Conservation (phyloP, 2,329 filamentous ascomycete genomes). For the Laburnicola sp. region DNA sequence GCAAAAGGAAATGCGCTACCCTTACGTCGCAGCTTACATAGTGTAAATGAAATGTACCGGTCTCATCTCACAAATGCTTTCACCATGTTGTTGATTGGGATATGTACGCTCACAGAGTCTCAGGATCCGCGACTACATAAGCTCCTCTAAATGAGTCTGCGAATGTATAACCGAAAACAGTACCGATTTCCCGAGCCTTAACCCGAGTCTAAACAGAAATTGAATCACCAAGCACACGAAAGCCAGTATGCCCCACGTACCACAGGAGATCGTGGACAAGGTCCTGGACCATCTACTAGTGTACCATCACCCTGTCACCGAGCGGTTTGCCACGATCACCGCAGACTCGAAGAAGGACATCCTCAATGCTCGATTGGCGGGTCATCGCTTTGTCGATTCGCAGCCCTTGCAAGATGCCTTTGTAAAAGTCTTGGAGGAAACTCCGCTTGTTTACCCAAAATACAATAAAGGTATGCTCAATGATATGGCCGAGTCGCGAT, state of each 20-base stretch:
- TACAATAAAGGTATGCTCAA: too few relatives aligned
- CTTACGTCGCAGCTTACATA: too few relatives aligned
- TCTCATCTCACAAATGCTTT: too few relatives aligned
- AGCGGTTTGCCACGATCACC: conserved; percentile 12
- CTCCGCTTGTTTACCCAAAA: background rate
- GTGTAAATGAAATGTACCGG: too few relatives aligned
- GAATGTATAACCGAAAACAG: background rate
- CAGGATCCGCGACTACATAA: too few relatives aligned
- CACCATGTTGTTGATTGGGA: too few relatives aligned
- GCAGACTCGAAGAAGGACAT: conserved; percentile 6
- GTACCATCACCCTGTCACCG: conserved; percentile 4
- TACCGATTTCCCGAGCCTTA: background rate
- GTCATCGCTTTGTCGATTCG: conserved; percentile 3
- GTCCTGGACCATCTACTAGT: conserved; percentile 4
- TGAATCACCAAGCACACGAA: background rate
- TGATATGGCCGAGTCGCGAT: too few relatives aligned
- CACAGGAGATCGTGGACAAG: conserved; percentile 13
- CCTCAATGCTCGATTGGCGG: conserved; percentile 8
- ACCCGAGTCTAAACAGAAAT: conserved; percentile 1
- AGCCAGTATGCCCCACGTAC: conserved; percentile 11
- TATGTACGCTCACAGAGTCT: too few relatives aligned
- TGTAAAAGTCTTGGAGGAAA: conserved; percentile 9
- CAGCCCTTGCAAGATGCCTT: conserved; percentile 5
- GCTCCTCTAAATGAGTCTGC: too few relatives aligned
- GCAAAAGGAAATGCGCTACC: too few relatives aligned